These are phyloP conservation scores for Pythium apleroticum DNA, from an alignment of 352 stramenopile species.

Conservation along the genomic window DNA sequence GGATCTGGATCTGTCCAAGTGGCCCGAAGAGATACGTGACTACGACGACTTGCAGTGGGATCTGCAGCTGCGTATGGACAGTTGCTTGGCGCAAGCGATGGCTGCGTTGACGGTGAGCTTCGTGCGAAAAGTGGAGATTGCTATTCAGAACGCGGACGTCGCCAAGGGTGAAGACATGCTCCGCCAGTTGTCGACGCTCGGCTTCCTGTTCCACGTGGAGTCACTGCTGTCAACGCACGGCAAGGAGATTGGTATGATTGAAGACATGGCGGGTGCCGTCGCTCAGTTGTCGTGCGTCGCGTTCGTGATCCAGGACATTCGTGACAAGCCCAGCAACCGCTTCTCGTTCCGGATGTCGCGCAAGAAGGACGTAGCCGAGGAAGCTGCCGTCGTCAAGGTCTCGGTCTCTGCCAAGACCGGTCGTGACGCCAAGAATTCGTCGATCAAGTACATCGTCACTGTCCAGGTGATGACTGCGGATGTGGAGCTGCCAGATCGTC, in stretches of 20 bases:
- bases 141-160: constrained; percentile 75
- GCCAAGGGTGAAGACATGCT: constrained; percentile 78
- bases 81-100: constrained; percentile 73
- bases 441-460: constrained; percentile 84
- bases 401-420: constrained; percentile 61
- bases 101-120: constrained; percentile 76
- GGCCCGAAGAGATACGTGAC: constrained; percentile 76
- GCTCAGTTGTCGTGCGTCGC: constrained; percentile 82
- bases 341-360: constrained; percentile 88
- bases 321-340: constrained; percentile 81
- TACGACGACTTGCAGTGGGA: constrained; percentile 88
- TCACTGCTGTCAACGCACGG: constrained; percentile 93
- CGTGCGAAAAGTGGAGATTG: constrained; percentile 85
- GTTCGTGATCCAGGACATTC: constrained; percentile 86
- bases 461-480: constrained; percentile 76
- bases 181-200: constrained; percentile 78
- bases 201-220: constrained; percentile 91
- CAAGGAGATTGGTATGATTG: constrained; percentile 96
- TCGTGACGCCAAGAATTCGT: constrained; percentile 47
- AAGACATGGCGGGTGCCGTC: constrained; percentile 87
- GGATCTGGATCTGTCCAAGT: constrained; percentile 73
- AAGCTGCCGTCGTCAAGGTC: constrained; percentile 79
- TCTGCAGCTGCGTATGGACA: constrained; percentile 83
- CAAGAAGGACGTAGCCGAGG: constrained; percentile 72
- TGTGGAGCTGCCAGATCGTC: constrained; percentile 69